These are phyloP conservation scores for Bisporella sp. DNA, from an alignment of 2,329 filamentous ascomycete species.

Conservation along the genomic window DNA sequence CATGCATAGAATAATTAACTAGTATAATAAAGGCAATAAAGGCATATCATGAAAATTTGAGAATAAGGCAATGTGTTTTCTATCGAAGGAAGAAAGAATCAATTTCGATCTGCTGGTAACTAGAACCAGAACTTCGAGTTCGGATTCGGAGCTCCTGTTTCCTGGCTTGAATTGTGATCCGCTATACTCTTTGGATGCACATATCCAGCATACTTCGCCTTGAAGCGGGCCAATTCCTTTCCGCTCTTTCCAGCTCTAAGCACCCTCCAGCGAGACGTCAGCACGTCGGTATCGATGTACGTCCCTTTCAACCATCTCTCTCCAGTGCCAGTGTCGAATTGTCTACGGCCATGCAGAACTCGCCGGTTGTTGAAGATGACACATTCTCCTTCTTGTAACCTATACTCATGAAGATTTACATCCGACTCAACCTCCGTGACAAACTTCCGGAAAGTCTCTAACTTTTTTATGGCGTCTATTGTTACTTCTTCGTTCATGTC, in stretches of 20 bases:
- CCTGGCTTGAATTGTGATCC: no score
- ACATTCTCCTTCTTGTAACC: slow-evolving; percentile 75
- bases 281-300: slow-evolving; percentile 67
- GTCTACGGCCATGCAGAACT: slow-evolving; percentile 73
- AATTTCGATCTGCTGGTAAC: no score
- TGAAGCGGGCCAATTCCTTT: no score
- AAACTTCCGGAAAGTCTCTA: slow-evolving; percentile 45
- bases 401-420: slow-evolving; percentile 58
- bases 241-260: slow-evolving; percentile 12
- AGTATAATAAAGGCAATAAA: no score
- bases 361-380: slow-evolving; percentile 89
- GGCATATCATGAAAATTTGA: no score
- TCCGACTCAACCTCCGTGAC: slow-evolving; percentile 49
- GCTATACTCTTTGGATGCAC: no score
- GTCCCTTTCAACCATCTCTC: slow-evolving; percentile 78
- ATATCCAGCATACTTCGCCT: no score
- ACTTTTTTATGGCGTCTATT: not conserved
- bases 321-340: slow-evolving; percentile 63
- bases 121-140: no score
- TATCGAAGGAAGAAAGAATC: no score
- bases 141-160: no score
- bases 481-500: slow-evolving; percentile 3
- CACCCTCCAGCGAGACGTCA: slow-evolving; percentile 39
- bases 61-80: no score
- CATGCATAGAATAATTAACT: no score